Percentiles rank a stretch among this genome's conserved stretches.
phyloP scores from a whole-genome alignment of 2,329 filamentous ascomycete species.

The Colletotrichum shisoi region DNA sequence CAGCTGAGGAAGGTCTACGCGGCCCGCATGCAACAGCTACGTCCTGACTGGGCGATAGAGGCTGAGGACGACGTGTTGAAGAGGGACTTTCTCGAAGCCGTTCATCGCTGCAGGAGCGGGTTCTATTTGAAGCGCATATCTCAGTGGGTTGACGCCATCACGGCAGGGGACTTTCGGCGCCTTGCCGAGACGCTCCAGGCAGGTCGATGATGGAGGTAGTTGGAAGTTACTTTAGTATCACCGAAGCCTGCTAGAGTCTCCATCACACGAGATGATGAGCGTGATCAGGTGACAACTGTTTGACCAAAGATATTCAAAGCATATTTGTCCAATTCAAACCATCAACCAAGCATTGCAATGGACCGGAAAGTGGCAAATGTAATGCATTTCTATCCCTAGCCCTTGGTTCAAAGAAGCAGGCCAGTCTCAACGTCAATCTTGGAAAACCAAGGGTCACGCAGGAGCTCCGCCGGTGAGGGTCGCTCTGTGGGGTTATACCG shows the following conservation, averaged over 20 bases:
- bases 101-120: conserved; percentile 6
- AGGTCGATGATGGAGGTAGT: no score
- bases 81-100: conserved; percentile 46
- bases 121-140: neutral
- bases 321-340: no score
- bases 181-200: neutral
- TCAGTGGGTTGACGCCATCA: neutral
- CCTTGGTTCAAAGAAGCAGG: neutral
- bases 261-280: no score
- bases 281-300: no score
- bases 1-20: conserved; percentile 48
- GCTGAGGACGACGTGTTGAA: conserved; percentile 44
- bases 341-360: no score
- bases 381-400: no score
- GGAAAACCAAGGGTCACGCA: conserved; percentile 46
- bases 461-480: conserved; percentile 44
- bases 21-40: conserved; percentile 45
- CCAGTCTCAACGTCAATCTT: conserved; percentile 6
- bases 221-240: no score
- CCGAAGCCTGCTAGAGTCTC: no score
- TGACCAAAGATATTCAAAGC: no score
- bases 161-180: neutral
- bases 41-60: conserved; percentile 46
- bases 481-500: conserved; percentile 46
- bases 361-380: no score